Evolutionary conservation across 345 rosid genomes (phyloP), one percentile per base, ranked within the genome.

Genomic region (Combretum micranthum): DNA sequence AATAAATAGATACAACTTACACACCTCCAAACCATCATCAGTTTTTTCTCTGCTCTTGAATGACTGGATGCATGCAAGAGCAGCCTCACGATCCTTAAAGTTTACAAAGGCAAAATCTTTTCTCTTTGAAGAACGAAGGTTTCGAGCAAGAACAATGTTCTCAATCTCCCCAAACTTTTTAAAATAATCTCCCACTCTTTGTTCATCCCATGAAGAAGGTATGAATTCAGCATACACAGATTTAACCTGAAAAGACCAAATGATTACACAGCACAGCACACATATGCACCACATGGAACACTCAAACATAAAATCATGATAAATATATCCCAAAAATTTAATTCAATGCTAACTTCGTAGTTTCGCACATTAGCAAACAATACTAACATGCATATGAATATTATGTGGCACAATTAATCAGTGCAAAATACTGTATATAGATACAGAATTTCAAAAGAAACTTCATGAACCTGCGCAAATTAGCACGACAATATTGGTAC

Each of bases 131-230:
- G 70, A 56, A 52, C n/a, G 75, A 42, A 71, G 63, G 57, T 65
- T 71, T 55, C 64, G 70, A 20, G 70, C 55, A 17, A 65, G 70
- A 52, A 60, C 68, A 56, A 71, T 63, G 51, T 15, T 71, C 42
- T 65, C 75, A 71, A 71, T 71, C 64, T 71, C 70, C 57, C 75
- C 75, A 55, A 55, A 71, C 52, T 56, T 71, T 37, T 32, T 56
- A 57, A 71, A 71, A 64, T 47, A 47, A 51, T 44, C 49, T 64
- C 53, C 57, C 53, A 71, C 46, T 65, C 61, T 65, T 26, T 56
- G 53, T 42, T 71, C 75, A 61, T 71, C 55, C 75, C 75, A 71
- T 0, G 75, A 65, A 3, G 70, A 47, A 60, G 75, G 70, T 25
- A 71, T 52, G 44, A 56, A 71, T 50, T 71, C 75, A 4, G 59